Conservation (phyloP, 805 yeast species). For the Teunomyces pallodes region DNA sequence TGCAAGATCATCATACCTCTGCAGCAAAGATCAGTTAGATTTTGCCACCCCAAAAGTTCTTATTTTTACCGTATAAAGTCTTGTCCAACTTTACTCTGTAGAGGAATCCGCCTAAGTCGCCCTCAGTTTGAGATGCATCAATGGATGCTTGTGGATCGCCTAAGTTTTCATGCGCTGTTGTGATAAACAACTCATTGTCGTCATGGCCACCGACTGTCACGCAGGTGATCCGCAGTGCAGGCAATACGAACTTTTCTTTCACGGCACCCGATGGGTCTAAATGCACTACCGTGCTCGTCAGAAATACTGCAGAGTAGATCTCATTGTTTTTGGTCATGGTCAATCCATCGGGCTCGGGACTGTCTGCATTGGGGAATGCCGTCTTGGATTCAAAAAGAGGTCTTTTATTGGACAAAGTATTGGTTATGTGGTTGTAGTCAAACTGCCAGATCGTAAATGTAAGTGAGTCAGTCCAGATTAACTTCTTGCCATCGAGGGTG, state of each 20-base stretch:
- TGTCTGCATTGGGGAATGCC: slow-evolving; percentile 16
- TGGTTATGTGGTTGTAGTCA: slow-evolving; percentile 33
- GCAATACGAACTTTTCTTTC: slow-evolving; percentile 51
- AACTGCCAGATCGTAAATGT: slow-evolving; percentile 34
- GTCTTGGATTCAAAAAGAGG: slow-evolving; percentile 15
- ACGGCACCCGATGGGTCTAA: slow-evolving; percentile 49
- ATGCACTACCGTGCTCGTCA: slow-evolving; percentile 55
- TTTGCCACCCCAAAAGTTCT: slow-evolving; percentile 31
- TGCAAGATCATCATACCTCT: background rate
- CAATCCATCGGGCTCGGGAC: slow-evolving; percentile 79
- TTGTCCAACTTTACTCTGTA: slow-evolving; percentile 44
- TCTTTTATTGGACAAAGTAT: slow-evolving; percentile 26
- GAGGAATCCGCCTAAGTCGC: slow-evolving; percentile 63
- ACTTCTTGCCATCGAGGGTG: slow-evolving; percentile 22
- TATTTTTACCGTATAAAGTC: slow-evolving; percentile 24
- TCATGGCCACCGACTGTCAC: slow-evolving; percentile 58
- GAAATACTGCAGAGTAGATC: slow-evolving; percentile 68
- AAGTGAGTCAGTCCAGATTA: slow-evolving; percentile 43
- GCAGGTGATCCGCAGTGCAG: slow-evolving; percentile 62
- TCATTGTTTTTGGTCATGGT: slow-evolving; percentile 53
- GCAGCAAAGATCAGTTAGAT: background rate
- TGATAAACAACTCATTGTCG: slow-evolving; percentile 58
- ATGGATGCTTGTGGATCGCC: slow-evolving; percentile 32
- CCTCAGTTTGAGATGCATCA: slow-evolving; percentile 23
- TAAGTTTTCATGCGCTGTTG: slow-evolving; percentile 57